Evolutionary conservation across 2,329 filamentous ascomycete species (phyloP).

Genomic region (Cladosporium sp.): DNA sequence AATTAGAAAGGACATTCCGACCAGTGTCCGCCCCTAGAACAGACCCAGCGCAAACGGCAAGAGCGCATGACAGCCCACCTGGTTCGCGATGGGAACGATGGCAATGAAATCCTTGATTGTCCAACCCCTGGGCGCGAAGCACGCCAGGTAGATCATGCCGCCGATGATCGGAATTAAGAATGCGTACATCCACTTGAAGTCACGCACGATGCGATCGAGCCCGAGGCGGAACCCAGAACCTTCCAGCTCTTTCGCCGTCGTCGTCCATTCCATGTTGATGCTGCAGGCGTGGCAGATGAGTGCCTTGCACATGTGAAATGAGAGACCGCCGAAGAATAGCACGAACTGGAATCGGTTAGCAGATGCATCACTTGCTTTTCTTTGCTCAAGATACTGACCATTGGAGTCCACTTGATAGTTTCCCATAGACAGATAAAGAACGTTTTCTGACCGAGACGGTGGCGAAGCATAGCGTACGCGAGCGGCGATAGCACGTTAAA

Average conservation of each 20-base stretch:
- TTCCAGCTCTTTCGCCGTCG: conserved; percentile 75
- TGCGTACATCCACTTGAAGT: conserved; percentile 22
- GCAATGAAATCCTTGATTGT: conserved; percentile 18
- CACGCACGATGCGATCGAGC: conserved; percentile 17
- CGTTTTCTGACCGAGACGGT: conserved; percentile 51
- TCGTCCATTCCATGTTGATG: conserved; percentile 80
- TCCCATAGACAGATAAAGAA: conserved; percentile 47
- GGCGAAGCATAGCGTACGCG: conserved; percentile 56
- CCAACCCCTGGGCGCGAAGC: conserved; percentile 18
- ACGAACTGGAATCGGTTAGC: conserved; percentile 41
- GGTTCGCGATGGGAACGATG: conserved; percentile 19
- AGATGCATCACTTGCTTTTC: not conserved
- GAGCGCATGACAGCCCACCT: conserved; percentile 19
- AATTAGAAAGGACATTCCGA: too few relatives aligned
- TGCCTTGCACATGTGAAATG: conserved; percentile 73
- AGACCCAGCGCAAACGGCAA: conserved; percentile 19
- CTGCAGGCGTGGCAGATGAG: conserved; percentile 77
- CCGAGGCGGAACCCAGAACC: conserved; percentile 28
- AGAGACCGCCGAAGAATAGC: conserved; percentile 77
- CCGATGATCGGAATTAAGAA: conserved; percentile 16
- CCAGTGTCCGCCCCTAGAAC: conserved; percentile 9
- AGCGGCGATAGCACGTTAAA: conserved; percentile 59
- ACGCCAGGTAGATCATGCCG: conserved; percentile 20
- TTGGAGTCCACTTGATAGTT: conserved; percentile 58
- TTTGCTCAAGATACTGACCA: conserved; percentile 26